phyloP scores from a whole-genome alignment of 306 rosid species.

The Pterocarpus santalinus region DNA sequence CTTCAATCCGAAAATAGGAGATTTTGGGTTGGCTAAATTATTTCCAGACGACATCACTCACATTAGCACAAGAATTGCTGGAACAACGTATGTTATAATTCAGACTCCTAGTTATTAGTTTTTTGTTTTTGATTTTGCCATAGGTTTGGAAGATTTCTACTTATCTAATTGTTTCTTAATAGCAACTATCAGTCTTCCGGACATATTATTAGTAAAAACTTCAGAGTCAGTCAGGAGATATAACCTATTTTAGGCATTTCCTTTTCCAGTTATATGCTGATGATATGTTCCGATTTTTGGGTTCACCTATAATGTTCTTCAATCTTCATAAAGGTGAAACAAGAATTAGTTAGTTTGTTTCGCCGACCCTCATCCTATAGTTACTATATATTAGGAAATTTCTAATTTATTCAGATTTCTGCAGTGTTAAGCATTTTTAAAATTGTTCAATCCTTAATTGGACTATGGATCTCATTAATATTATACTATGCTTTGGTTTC shows the following conservation, averaged over 20 bases:
- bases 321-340: not conserved
- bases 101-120: constrained; percentile 41
- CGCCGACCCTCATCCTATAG: not conserved
- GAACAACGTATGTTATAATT: constrained; percentile 86
- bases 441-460: constrained; percentile 34
- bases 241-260: not conserved
- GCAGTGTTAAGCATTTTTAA: constrained; percentile 1
- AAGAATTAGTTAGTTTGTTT: not conserved
- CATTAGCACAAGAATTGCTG: constrained; percentile 97
- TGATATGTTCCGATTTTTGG: not conserved
- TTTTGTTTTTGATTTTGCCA: constrained; percentile 23
- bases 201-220: not conserved
- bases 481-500: constrained; percentile 44
- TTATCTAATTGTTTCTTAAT: not conserved
- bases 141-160: constrained; percentile 18
- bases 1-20: constrained; percentile 91
- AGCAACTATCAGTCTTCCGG: too few species aligned
- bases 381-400: not conserved
- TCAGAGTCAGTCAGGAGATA: not conserved
- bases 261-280: not conserved
- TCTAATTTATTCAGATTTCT: constrained; percentile 9
- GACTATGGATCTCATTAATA: constrained; percentile 9
- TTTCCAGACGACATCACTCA: constrained; percentile 97
- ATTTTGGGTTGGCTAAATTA: constrained; percentile 97
- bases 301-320: not conserved